Evolutionary conservation across 1,139 yeast genomes (phyloP).

Genomic region (Trichomonascaceae sp.): DNA sequence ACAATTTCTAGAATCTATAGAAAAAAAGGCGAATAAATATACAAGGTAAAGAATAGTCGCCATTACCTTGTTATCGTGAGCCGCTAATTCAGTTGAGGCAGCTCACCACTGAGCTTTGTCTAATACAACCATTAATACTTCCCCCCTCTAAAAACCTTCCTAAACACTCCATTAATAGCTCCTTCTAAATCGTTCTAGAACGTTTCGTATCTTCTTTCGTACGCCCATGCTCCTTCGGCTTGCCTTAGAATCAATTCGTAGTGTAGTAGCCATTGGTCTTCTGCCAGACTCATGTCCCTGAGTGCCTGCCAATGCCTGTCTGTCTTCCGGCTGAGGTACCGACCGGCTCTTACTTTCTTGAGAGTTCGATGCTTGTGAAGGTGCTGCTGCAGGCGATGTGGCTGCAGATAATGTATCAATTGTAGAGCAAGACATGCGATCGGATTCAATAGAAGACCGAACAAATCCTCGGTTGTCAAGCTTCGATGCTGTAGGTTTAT

Average conservation of each 20-base stretch:
- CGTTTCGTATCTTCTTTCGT: neutral
- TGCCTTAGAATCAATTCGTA: neutral
- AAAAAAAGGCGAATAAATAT: neutral
- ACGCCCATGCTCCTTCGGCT: neutral
- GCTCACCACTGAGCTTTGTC: neutral
- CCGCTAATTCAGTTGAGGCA: neutral
- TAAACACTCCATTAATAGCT: neutral
- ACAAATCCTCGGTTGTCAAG: slow-evolving; percentile 6
- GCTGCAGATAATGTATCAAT: slow-evolving; percentile 5
- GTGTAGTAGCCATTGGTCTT: neutral
- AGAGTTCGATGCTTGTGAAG: slow-evolving; percentile 4
- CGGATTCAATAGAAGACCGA: slow-evolving; percentile 6
- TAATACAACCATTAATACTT: neutral
- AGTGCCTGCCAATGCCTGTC: neutral
- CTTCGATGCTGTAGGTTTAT: neutral
- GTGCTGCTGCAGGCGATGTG: neutral
- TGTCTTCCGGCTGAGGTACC: neutral
- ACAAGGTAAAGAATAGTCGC: neutral
- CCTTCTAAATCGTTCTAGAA: neutral
- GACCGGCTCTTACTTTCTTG: neutral
- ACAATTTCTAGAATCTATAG: neutral
- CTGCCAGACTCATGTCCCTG: neutral
- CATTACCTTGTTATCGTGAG: neutral
- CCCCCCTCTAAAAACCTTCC: neutral
- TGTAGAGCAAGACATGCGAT: slow-evolving; percentile 5